A percentile compares a stretch with the other conserved stretches of the same genome.
phyloP scores from a whole-genome alignment of 2,329 filamentous ascomycete species.

The Aureobasidium zeae region DNA sequence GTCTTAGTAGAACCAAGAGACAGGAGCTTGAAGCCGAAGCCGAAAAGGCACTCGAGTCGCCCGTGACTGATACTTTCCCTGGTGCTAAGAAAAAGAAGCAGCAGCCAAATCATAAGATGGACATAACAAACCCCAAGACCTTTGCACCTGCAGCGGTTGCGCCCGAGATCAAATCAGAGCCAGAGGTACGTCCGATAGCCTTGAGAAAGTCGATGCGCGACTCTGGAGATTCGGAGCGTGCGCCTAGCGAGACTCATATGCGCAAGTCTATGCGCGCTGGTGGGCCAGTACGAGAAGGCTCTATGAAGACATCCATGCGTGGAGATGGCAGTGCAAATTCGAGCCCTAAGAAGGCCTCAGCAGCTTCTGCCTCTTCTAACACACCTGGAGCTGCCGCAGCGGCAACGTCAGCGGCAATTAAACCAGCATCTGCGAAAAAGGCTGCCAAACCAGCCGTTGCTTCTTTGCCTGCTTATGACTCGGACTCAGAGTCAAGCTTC shows the following conservation, averaged over 20 bases:
- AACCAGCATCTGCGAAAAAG: constrained; percentile 21
- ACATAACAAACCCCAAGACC: constrained; percentile 15
- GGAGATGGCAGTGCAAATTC: constrained; percentile 18
- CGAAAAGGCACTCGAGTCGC: constrained; percentile 21
- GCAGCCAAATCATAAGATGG: constrained; percentile 21
- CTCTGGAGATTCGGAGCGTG: constrained; percentile 12
- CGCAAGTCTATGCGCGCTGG: constrained; percentile 32
- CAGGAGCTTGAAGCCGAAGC: constrained; percentile 53
- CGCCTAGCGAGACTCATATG: constrained; percentile 25
- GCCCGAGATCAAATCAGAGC: background rate
- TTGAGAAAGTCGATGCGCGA: constrained; percentile 32
- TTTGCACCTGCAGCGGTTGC: constrained; percentile 11
- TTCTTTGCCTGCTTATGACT: constrained; percentile 30
- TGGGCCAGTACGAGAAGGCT: constrained; percentile 19
- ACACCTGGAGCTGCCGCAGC: constrained; percentile 19
- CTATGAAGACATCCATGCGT: constrained; percentile 25
- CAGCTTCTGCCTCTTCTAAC: constrained; percentile 21
- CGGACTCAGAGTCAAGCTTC: constrained; percentile 62
- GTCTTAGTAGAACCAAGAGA: constrained; percentile 53
- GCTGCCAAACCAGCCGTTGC: constrained; percentile 2
- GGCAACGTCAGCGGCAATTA: constrained; percentile 19
- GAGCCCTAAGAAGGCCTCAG: constrained; percentile 10
- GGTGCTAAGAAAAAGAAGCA: constrained; percentile 37
- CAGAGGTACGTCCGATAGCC: constrained; percentile 22
- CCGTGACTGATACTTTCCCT: constrained; percentile 36